Base-by-base conservation (phyloP, 2,329 filamentous ascomycete genomes). In the Aplosporella prunicola region DNA sequence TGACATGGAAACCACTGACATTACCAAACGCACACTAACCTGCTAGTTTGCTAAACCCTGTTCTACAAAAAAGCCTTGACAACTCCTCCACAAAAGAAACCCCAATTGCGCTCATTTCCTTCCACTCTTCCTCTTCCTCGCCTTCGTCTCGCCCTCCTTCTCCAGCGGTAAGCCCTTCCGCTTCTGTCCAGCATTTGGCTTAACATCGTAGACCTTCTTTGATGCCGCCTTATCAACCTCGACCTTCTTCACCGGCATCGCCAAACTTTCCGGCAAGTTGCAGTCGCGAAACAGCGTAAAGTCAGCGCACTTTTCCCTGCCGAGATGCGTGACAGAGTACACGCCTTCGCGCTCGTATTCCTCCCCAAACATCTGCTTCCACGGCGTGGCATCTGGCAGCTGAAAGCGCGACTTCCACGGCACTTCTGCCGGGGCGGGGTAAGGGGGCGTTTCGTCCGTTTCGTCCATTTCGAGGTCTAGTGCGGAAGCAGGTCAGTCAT, bases 401-500 rank as follows among this genome's bases (percentile, higher is more conserved):
- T 8, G 13, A 20, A 29, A 36, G 17, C 33, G 33, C 4, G 17
- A 28, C 25, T 15, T 14, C 33, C 33, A 36, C 4, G 33, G 33
- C 17, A 36, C 10, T 6, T 15, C n/a, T 4, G 17, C 25, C n/a
- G 33, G 33, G 5, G 17, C 8, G 25, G 8, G 11, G 17, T 28
- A 16, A 24, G 22, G 20, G 4, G 33, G 33, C 18, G 17, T 15
- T 20, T 22, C 29, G 17, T 26, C 33, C 3, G 22, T 17, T 2
- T 29, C 9, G 13, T 23, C 33, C 29, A 9, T n/a, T n/a, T n/a
- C n/a, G n/a, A n/a, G n/a, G n/a, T n/a, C n/a, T n/a, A n/a, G n/a
- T n/a, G n/a, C n/a, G n/a, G 5, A 10, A 29, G 25, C 17, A 36
- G 25, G 23, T 36, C 33, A 20, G 33, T 26, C 33, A 26, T 36